phyloP scores from a whole-genome alignment of 1,284 basidiomycete genomes.

The Ceratobasidium sp. region DNA sequence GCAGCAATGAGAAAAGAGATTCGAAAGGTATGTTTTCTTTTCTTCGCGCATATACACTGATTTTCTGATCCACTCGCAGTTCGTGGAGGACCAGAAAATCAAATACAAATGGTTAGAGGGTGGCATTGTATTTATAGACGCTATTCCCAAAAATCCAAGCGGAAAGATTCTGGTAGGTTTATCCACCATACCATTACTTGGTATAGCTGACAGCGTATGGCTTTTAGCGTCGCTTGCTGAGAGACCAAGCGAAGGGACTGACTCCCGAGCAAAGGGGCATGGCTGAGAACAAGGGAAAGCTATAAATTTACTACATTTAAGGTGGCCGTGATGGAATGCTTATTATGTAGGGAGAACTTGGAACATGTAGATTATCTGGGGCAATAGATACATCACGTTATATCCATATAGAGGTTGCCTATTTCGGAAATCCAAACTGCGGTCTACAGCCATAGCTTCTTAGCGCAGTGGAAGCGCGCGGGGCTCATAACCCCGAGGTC shows the following conservation, averaged over 20 bases:
- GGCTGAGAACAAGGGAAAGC: not conserved
- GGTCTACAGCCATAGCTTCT: not conserved
- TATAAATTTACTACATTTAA: not conserved
- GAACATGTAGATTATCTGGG: not conserved
- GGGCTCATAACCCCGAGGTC: constrained; percentile 33
- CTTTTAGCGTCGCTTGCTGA: constrained; percentile 8
- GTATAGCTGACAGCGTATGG: not conserved
- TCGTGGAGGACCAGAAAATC: constrained; percentile 72
- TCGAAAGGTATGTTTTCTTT: not conserved
- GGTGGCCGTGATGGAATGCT: not conserved
- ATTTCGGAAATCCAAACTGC: not conserved
- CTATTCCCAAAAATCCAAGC: constrained; percentile 71
- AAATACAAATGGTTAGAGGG: constrained; percentile 74
- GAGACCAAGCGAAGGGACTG: constrained; percentile 21
- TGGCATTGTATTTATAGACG: constrained; percentile 71
- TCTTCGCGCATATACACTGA: constrained; percentile 25
- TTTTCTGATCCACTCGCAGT: constrained; percentile 52
- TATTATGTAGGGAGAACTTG: not conserved
- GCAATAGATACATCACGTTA: too few relatives aligned
- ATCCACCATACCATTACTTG: not conserved
- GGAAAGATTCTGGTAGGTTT: constrained; percentile 44
- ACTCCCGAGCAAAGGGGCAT: constrained; percentile 11
- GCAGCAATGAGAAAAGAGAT: constrained; percentile 53
- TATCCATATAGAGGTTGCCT: not conserved
- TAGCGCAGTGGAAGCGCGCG: constrained; percentile 30